Evolutionary conservation across 1,139 yeast genomes (phyloP), one percentile per base, ranked within the genome.

Genomic region (Debaryomyces sp.): DNA sequence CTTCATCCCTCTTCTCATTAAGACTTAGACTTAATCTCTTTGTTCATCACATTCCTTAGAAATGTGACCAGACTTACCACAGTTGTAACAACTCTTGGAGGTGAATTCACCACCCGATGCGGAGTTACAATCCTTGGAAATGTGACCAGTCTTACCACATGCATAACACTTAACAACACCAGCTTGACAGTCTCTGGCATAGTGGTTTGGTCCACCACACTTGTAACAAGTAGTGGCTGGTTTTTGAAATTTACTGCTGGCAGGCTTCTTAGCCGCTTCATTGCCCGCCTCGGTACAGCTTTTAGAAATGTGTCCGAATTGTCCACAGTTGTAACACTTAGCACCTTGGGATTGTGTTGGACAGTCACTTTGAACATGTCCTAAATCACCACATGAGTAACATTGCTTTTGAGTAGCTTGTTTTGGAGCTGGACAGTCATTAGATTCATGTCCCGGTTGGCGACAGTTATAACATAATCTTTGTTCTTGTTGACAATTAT

Each of bases 391-490:
- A 69, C 97, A 91, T 68, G 87, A 87, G 83, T 87, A 90, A 71
- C 97, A 90, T 73, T 89, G 96, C 72, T 89, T 89, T 66, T 84
- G 81, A 57, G 83, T 84, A 59, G 89, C 81, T 68, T 89, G 88
- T 71, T 86, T 89, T 66, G 96, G 96, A 66, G 85, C 84, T 42
- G 95, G 87, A 71, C 97, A 90, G 57, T 87, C 95, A 59, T 82
- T 80, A 52, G 95, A 88, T 71, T 89, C 91, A 72, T 90, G 97
- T 55, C 96, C 96, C 53, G 96, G 87, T 70, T 85, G 80, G 66
- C 87, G 89, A 73, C 97, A 90, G 84, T 90, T 90, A 86, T 89
- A 90, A 75, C 97, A 90, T 66, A 90, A 78, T 75, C 94, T 85
- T 70, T 85, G 89, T 53, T 85, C 80, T 70, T 88, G 89, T 59